These are phyloP conservation scores for Cryptosporidium viatorum DNA, from an alignment of 169 alveolate genomes.

Conservation along the genomic window DNA sequence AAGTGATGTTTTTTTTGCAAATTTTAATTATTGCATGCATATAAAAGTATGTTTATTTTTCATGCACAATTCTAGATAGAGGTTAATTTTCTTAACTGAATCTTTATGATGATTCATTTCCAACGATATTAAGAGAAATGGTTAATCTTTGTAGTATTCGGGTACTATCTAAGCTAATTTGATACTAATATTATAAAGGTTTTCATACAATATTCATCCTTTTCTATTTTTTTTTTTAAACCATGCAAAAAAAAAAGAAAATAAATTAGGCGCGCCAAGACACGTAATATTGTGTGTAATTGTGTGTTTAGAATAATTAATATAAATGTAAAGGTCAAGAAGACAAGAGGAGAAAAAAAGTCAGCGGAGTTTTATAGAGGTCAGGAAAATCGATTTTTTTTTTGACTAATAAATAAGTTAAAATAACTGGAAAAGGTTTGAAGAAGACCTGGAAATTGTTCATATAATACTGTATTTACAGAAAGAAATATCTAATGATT, in stretches of 20 bases:
- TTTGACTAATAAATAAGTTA: not conserved
- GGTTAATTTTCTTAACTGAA: no score
- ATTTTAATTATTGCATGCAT: no score
- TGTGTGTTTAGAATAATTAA: constrained; percentile 26
- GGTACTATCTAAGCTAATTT: no score
- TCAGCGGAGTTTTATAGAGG: not conserved
- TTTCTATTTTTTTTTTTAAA: not conserved
- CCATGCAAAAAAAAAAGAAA: constrained; percentile 21
- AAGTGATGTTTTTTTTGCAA: not conserved
- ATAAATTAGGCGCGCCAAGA: constrained; percentile 54
- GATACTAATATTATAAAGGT: not conserved
- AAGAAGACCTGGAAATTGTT: not conserved
- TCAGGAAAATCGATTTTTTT: not conserved
- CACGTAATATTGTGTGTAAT: constrained; percentile 70
- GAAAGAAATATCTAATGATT: not conserved
- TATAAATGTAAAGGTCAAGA: not conserved
- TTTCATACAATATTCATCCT: not conserved
- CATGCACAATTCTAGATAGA: no score
- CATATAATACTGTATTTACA: not conserved
- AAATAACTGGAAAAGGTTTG: not conserved
- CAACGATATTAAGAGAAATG: no score
- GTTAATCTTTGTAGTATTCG: no score
- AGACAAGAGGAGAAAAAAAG: not conserved
- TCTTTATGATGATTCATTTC: no score
- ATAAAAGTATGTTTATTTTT: no score